Conservation (phyloP, 495 filamentous ascomycete genomes). For the Astrothelium subdiscretum region DNA sequence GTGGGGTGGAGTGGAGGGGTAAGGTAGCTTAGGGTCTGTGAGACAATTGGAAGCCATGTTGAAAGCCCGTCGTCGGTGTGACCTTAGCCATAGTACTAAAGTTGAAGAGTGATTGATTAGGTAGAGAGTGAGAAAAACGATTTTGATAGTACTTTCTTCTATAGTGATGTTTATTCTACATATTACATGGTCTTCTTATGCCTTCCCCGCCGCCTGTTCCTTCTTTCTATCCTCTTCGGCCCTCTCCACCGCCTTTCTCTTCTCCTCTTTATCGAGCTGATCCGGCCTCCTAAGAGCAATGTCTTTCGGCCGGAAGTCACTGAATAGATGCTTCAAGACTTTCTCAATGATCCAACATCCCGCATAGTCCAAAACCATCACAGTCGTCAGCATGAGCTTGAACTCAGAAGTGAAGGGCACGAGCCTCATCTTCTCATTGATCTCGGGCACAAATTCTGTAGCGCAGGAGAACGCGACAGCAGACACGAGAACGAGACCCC, state of each 20-base stretch:
- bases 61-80: too few species aligned
- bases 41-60: too few species aligned
- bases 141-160: not conserved
- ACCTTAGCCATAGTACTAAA: not conserved
- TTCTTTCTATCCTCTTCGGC: slow-evolving; percentile 43
- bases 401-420: slow-evolving; percentile 90
- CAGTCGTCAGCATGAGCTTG: slow-evolving; percentile 68
- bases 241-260: slow-evolving; percentile 52
- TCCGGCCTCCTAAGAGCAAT: slow-evolving; percentile 79
- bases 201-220: slow-evolving; percentile 13
- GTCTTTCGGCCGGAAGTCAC: slow-evolving; percentile 87
- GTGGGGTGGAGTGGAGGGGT: not conserved
- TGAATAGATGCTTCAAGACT: slow-evolving; percentile 73
- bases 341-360: slow-evolving; percentile 87
- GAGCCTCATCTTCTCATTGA: slow-evolving; percentile 85
- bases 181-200: not conserved
- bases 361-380: slow-evolving; percentile 83
- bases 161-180: not conserved
- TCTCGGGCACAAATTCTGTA: slow-evolving; percentile 88
- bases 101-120: not conserved
- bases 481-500: slow-evolving; percentile 78
- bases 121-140: not conserved
- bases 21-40: not conserved
- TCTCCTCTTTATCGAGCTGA: slow-evolving; percentile 68
- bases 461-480: slow-evolving; percentile 90